These are phyloP conservation scores for Cordyceps javanica DNA, from an alignment of 2,329 filamentous ascomycete species.

Conservation along the genomic window DNA sequence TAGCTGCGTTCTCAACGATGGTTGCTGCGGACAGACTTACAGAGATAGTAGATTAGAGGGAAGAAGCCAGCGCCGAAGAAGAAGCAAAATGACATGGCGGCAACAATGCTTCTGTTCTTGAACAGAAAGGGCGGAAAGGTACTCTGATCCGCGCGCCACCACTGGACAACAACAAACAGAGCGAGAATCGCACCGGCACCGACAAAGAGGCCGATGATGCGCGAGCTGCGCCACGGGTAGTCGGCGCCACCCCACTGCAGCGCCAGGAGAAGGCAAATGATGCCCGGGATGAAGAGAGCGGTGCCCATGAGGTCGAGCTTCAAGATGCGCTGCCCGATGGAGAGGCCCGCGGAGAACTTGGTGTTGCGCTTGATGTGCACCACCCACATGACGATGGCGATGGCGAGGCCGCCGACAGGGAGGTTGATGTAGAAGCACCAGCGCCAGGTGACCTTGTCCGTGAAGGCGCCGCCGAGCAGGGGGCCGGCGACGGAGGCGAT, in stretches of 20 bases:
- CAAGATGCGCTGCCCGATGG: slow-evolving; percentile 32
- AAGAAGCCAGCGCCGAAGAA: slow-evolving; percentile 48
- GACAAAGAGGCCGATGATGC: slow-evolving; percentile 45
- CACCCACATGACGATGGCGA: slow-evolving; percentile 41
- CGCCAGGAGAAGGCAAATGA: slow-evolving; percentile 48
- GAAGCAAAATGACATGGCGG: slow-evolving; percentile 38
- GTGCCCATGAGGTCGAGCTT: slow-evolving; percentile 46
- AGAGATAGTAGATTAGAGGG: slow-evolving; percentile 44
- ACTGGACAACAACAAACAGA: slow-evolving; percentile 42
- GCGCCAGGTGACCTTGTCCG: slow-evolving; percentile 43
- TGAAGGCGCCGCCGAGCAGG: slow-evolving; percentile 44
- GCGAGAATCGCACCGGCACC: slow-evolving; percentile 39
- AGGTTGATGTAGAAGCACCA: slow-evolving; percentile 48
- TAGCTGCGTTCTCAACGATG: slow-evolving; percentile 48
- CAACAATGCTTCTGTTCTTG: slow-evolving; percentile 34
- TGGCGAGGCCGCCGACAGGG: slow-evolving; percentile 41
- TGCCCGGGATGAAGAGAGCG: slow-evolving; percentile 43
- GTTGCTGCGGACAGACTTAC: background rate
- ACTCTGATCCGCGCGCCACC: slow-evolving; percentile 35
- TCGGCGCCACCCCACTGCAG: slow-evolving; percentile 51
- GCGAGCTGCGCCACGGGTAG: slow-evolving; percentile 43
- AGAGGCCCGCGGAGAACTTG: slow-evolving; percentile 25
- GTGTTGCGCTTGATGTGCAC: slow-evolving; percentile 35
- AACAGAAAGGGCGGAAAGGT: slow-evolving; percentile 43
- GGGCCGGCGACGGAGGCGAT: slow-evolving; percentile 47